Evolutionary conservation across 1,139 yeast species (phyloP).

Genomic region (Taiozyma sp.): DNA sequence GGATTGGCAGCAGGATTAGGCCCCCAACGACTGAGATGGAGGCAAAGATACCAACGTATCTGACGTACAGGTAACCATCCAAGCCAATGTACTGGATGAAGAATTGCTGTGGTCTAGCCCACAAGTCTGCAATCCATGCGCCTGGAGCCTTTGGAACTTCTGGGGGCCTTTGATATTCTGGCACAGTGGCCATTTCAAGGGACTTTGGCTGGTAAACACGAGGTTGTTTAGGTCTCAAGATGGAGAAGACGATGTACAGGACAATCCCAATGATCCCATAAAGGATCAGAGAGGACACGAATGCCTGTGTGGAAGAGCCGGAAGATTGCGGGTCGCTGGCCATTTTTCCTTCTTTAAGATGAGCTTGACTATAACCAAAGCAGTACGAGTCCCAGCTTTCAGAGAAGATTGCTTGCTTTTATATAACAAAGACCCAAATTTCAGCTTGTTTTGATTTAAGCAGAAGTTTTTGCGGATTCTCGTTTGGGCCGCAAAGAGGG

Average conservation of each 20-base stretch:
- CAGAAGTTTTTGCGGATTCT: neutral
- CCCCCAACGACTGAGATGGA: constrained; percentile 60
- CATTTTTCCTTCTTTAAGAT: neutral
- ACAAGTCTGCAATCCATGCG: constrained; percentile 50
- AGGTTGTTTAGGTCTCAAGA: constrained; percentile 57
- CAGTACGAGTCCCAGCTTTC: neutral
- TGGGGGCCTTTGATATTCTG: constrained; percentile 44
- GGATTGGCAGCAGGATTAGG: constrained; percentile 64
- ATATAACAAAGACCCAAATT: neutral
- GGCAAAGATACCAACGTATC: constrained; percentile 67
- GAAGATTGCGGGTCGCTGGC: neutral
- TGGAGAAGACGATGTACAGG: constrained; percentile 54
- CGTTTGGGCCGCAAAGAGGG: neutral
- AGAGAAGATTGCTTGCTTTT: neutral
- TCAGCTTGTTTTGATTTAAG: constrained; percentile 1
- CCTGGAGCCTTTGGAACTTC: constrained; percentile 52
- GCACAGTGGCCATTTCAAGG: constrained; percentile 42
- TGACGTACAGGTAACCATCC: constrained; percentile 83
- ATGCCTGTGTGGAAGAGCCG: constrained; percentile 42
- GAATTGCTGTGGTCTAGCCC: constrained; percentile 57
- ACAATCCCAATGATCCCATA: constrained; percentile 54
- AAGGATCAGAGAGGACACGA: constrained; percentile 48
- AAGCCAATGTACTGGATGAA: constrained; percentile 76
- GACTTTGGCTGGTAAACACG: constrained; percentile 84
- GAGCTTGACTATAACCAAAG: neutral